Evolutionary conservation across 345 rosid species (phyloP).

Genomic region (Citrus reticulata): DNA sequence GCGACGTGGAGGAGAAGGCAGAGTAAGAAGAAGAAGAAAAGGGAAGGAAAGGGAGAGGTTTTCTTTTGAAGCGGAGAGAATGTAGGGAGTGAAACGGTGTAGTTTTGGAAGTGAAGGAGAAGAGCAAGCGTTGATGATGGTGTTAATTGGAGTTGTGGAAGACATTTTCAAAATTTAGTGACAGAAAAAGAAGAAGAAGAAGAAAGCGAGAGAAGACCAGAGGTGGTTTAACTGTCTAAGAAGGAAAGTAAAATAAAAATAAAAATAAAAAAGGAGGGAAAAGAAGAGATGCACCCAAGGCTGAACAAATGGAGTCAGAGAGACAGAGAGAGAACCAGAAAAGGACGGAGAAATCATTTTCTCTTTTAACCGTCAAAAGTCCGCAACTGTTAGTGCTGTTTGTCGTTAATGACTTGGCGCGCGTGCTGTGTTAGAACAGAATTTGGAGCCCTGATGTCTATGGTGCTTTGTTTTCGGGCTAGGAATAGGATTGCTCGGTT

Average conservation of each 20-base stretch:
- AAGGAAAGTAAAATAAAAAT: no score
- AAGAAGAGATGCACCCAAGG: no score
- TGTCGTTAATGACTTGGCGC: no score
- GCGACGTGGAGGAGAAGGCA: neutral
- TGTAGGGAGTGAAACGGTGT: constrained; percentile 14
- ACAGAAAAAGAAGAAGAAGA: neutral
- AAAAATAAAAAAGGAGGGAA: no score
- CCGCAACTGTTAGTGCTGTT: no score
- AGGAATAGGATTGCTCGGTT: neutral
- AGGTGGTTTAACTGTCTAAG: no score
- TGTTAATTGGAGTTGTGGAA: constrained; percentile 22
- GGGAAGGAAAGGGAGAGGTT: constrained; percentile 16
- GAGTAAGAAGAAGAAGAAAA: constrained; percentile 28
- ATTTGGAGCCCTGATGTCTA: neutral
- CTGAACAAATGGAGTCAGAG: no score
- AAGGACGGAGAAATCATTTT: no score
- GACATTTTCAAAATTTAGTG: constrained; percentile 40
- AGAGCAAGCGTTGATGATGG: constrained; percentile 8
- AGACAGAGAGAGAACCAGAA: no score
- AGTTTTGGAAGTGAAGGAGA: constrained; percentile 28
- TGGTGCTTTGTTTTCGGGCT: neutral
- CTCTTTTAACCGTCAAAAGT: no score
- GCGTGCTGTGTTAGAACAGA: no score
- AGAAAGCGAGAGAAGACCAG: neutral
- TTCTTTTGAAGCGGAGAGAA: constrained; percentile 21